Evolutionary conservation across 768 basidiomycete species (phyloP).

Genomic region (Suillus placidus): DNA sequence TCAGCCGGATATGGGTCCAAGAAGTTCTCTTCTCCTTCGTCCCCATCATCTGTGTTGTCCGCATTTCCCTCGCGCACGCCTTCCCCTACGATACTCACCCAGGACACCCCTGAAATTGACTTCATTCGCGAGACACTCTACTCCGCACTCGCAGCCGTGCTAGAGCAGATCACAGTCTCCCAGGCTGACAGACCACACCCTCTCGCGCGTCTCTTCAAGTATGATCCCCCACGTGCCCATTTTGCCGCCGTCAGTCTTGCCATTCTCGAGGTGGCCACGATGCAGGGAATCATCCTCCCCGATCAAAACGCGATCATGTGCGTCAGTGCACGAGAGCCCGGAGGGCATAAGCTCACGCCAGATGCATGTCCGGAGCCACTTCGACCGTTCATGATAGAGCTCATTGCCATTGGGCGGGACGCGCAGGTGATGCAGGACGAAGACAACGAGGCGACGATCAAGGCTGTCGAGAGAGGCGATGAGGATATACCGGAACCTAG

Average conservation of each 20-base stretch:
- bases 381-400: slow-evolving; percentile 70
- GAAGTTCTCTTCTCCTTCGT: slow-evolving; percentile 15
- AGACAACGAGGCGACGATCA: slow-evolving; percentile 59
- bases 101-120: slow-evolving; percentile 56
- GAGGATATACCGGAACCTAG: slow-evolving; percentile 44
- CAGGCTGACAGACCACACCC: slow-evolving; percentile 30
- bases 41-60: slow-evolving; percentile 21
- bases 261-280: slow-evolving; percentile 66
- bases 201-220: slow-evolving; percentile 57
- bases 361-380: slow-evolving; percentile 63
- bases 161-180: slow-evolving; percentile 44
- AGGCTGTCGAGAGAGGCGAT: slow-evolving; percentile 31
- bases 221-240: slow-evolving; percentile 74
- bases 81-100: slow-evolving; percentile 49
- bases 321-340: slow-evolving; percentile 42
- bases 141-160: slow-evolving; percentile 72
- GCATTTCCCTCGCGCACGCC: slow-evolving; percentile 44
- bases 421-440: slow-evolving; percentile 53
- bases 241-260: slow-evolving; percentile 77
- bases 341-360: slow-evolving; percentile 58
- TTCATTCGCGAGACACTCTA: slow-evolving; percentile 88
- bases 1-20: slow-evolving; percentile 20
- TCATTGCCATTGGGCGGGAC: slow-evolving; percentile 54
- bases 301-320: slow-evolving; percentile 13
- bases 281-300: slow-evolving; percentile 50